These are phyloP conservation scores for Tephrocybe sp. DNA, from an alignment of 768 basidiomycete species.

Conservation along the genomic window DNA sequence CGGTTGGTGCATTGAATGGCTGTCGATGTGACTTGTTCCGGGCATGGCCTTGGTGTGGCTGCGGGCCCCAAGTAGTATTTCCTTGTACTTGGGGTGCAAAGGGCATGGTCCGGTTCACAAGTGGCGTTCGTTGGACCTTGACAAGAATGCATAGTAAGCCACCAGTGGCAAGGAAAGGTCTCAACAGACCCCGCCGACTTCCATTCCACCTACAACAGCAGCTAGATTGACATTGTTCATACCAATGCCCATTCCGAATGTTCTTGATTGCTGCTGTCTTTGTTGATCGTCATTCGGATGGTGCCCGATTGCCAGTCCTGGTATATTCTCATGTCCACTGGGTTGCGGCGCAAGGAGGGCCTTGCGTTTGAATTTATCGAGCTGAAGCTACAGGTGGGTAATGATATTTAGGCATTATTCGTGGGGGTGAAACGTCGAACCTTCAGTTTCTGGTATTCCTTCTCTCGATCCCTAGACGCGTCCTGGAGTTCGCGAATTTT, in stretches of 20 bases:
- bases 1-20: constrained; percentile 37
- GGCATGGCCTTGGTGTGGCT: constrained; percentile 28
- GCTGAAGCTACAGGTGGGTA: constrained; percentile 50
- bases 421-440: no score
- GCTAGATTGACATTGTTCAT: constrained; percentile 43
- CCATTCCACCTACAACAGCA: constrained; percentile 64
- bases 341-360: constrained; percentile 56
- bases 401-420: neutral
- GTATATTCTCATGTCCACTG: constrained; percentile 16
- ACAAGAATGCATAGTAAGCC: neutral
- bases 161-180: neutral
- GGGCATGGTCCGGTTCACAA: constrained; percentile 47
- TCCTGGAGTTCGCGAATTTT: constrained; percentile 77
- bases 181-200: constrained; percentile 54
- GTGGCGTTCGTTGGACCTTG: constrained; percentile 72
- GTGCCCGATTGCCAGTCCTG: constrained; percentile 18
- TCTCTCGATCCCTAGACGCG: constrained; percentile 71
- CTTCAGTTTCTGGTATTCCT: constrained; percentile 88
- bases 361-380: constrained; percentile 83
- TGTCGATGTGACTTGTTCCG: constrained; percentile 49
- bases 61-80: constrained; percentile 30
- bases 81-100: constrained; percentile 25
- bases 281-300: constrained; percentile 9
- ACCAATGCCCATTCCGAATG: constrained; percentile 13
- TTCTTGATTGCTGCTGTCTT: constrained; percentile 7